phyloP scores from a whole-genome alignment of 1,284 basidiomycete species.

The Schizophyllum amplum region DNA sequence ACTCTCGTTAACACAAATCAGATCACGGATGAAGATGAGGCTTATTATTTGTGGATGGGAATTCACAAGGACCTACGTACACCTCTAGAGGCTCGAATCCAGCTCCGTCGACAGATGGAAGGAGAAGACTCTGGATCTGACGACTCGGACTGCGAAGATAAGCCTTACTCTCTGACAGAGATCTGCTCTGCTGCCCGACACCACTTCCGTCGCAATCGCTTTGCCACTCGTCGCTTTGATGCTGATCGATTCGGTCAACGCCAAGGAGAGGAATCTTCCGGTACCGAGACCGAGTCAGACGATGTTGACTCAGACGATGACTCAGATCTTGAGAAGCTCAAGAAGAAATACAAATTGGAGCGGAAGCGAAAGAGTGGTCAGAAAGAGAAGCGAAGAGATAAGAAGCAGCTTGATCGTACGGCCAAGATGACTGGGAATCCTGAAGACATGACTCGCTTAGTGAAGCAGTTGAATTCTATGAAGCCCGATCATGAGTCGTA shows the following conservation, averaged over 20 bases:
- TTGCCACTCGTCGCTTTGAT: background rate
- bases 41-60: too few relatives aligned
- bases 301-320: background rate
- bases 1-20: background rate
- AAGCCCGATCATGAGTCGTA: too few relatives aligned
- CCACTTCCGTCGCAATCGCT: background rate
- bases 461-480: too few relatives aligned
- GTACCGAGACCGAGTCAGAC: background rate
- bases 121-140: background rate
- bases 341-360: too few relatives aligned
- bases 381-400: too few relatives aligned
- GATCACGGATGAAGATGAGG: background rate
- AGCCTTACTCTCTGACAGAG: background rate
- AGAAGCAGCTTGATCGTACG: too few relatives aligned
- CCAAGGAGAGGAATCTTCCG: conserved; percentile 1
- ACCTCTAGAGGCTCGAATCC: background rate
- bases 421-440: too few relatives aligned
- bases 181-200: background rate
- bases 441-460: too few relatives aligned
- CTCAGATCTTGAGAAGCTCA: too few relatives aligned
- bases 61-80: too few relatives aligned
- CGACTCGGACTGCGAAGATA: conserved; percentile 2
- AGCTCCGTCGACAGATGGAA: background rate
- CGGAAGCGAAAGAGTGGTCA: too few relatives aligned
- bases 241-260: background rate